These are phyloP conservation scores for Wickerhamomyces sp. DNA, from an alignment of 1,139 yeast species.

Conservation along the genomic window DNA sequence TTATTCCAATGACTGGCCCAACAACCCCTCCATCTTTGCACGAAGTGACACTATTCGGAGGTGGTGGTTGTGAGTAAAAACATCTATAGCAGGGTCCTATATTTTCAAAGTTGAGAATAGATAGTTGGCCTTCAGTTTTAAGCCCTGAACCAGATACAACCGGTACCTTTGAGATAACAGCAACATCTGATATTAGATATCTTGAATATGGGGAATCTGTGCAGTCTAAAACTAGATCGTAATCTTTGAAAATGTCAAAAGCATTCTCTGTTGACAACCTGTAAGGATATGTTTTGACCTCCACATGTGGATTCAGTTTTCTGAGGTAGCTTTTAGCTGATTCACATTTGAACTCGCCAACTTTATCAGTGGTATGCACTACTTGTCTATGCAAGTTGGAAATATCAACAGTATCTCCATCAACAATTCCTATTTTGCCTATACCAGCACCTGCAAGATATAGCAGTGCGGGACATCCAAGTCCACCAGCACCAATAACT, in stretches of 20 bases:
- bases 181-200: conserved; percentile 82
- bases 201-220: conserved; percentile 91
- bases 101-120: conserved; percentile 63
- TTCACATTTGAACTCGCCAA: conserved; percentile 72
- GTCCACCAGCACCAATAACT: conserved; percentile 95
- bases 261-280: conserved; percentile 57
- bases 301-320: conserved; percentile 64
- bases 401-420: conserved; percentile 76
- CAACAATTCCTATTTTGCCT: conserved; percentile 82
- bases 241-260: conserved; percentile 52
- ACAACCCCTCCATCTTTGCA: conserved; percentile 95
- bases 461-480: conserved; percentile 88
- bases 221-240: conserved; percentile 84
- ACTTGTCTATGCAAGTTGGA: conserved; percentile 91
- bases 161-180: conserved; percentile 64
- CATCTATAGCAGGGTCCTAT: conserved; percentile 93
- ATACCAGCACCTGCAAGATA: conserved; percentile 88
- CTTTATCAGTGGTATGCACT: conserved; percentile 60
- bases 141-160: conserved; percentile 91
- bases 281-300: conserved; percentile 46
- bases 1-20: conserved; percentile 91
- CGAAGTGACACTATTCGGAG: conserved; percentile 74
- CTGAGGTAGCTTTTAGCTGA: conserved; percentile 59
- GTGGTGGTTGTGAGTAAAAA: conserved; percentile 87
- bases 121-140: conserved; percentile 85